These are phyloP conservation scores for Solanum bulbocastanum DNA, from an alignment of 257 asterid species.

Conservation along the genomic window DNA sequence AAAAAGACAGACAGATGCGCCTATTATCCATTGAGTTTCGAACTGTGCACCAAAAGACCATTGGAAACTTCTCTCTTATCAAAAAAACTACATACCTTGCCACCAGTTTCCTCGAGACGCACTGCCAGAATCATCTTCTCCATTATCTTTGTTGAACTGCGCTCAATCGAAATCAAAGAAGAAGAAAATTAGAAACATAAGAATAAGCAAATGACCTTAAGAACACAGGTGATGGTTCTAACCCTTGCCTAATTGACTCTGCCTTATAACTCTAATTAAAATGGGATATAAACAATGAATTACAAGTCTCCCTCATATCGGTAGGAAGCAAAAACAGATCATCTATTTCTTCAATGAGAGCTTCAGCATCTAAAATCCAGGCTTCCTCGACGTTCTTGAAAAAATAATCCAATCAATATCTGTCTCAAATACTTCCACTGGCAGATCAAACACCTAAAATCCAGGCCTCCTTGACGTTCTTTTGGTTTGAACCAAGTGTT, in stretches of 20 bases:
- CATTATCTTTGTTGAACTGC: slow-evolving; percentile 47
- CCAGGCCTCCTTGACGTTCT: not conserved
- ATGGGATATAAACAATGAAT: not conserved
- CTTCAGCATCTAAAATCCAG: not conserved
- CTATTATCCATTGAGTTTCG: not conserved
- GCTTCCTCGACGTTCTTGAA: not conserved
- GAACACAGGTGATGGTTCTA: not conserved
- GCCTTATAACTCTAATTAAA: not conserved
- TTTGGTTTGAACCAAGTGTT: not conserved
- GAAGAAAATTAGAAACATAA: not conserved
- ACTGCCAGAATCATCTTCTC: slow-evolving; percentile 55
- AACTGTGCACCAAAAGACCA: not conserved
- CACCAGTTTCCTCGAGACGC: slow-evolving; percentile 94
- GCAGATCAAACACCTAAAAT: not conserved
- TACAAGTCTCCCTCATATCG: not conserved
- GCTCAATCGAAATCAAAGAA: not conserved
- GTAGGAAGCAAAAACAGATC: not conserved
- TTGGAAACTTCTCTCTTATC: not conserved
- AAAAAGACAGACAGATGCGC: not conserved
- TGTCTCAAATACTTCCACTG: not conserved
- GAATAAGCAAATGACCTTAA: not conserved
- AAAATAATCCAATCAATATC: not conserved
- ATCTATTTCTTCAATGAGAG: not conserved
- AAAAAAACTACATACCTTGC: slow-evolving; percentile 44
- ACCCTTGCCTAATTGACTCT: not conserved